Evolutionary conservation across 257 asterid species (phyloP).

Genomic region (Lantana camara): DNA sequence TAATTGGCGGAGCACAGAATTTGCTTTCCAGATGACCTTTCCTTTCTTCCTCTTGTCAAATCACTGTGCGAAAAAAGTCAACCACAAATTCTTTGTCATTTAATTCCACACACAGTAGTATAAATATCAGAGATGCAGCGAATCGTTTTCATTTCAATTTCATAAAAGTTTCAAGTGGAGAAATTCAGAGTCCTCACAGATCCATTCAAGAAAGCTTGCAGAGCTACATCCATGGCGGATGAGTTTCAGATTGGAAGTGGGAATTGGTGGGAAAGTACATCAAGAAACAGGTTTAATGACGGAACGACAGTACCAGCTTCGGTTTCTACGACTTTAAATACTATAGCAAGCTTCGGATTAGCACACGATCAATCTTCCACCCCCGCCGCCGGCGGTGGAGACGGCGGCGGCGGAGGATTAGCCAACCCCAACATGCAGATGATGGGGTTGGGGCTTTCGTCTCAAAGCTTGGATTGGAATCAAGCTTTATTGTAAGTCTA

Average conservation of each 20-base stretch:
- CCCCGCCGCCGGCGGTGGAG: constrained; percentile 11
- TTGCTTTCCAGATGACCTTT: constrained; percentile 37
- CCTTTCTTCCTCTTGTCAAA: constrained; percentile 52
- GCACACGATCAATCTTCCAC: constrained; percentile 22
- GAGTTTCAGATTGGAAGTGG: constrained; percentile 72
- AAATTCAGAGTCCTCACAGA: constrained; percentile 3
- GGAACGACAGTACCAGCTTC: constrained; percentile 37
- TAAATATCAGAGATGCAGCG: constrained; percentile 53
- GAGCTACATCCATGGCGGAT: constrained; percentile 53
- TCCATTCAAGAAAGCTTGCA: too few species aligned
- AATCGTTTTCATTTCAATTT: constrained; percentile 50
- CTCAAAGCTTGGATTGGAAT: constrained; percentile 71
- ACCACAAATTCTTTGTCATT: constrained; percentile 54
- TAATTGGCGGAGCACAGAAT: constrained; percentile 31
- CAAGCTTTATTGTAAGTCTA: constrained; percentile 53
- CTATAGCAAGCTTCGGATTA: constrained; percentile 44
- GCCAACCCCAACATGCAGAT: constrained; percentile 51
- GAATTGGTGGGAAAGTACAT: constrained; percentile 66
- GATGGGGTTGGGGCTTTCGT: constrained; percentile 65
- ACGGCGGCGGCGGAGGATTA: constrained; percentile 15
- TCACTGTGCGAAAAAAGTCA: constrained; percentile 53
- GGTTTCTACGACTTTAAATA: constrained; percentile 43
- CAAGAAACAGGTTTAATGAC: constrained; percentile 44
- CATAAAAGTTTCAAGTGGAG: constrained; percentile 14
- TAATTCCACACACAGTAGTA: constrained; percentile 33